A percentile compares a stretch with the other conserved stretches of the same genome.
Evolutionary conservation across 257 asterid species (phyloP).

Genomic region (Solanum commersonii): DNA sequence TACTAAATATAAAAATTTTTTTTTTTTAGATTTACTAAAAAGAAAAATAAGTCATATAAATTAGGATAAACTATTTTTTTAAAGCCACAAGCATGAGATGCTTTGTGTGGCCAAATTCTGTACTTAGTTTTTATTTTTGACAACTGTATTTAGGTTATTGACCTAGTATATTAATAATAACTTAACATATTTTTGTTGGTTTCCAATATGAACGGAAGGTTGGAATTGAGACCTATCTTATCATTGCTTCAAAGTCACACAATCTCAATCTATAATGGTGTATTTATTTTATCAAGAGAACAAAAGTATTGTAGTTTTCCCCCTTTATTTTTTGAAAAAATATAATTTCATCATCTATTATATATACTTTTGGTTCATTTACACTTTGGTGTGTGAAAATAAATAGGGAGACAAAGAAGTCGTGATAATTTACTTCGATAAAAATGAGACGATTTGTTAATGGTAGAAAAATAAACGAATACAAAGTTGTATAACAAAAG

Average conservation of each 20-base stretch:
- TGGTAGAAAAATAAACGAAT: not conserved
- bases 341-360: too few relatives aligned
- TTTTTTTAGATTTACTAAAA: too few relatives aligned
- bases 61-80: not conserved
- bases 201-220: not conserved
- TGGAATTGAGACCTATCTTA: not conserved
- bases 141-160: not conserved
- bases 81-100: not conserved
- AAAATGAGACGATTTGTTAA: not conserved
- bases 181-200: not conserved
- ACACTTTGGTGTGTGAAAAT: too few relatives aligned
- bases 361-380: too few relatives aligned
- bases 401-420: too few relatives aligned
- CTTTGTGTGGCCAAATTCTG: not conserved
- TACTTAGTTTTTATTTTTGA: too few relatives aligned
- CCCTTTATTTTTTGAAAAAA: too few relatives aligned
- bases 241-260: not conserved
- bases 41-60: too few relatives aligned
- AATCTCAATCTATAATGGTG: not conserved
- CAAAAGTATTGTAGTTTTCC: not conserved
- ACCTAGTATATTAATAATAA: not conserved
- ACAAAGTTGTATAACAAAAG: not conserved
- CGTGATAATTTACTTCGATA: too few relatives aligned
- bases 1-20: too few relatives aligned
- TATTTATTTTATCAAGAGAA: not conserved